Evolutionary conservation across 331 rosid genomes (phyloP), one percentile per base, ranked within the genome.

Genomic region (Cydonia oblonga): DNA sequence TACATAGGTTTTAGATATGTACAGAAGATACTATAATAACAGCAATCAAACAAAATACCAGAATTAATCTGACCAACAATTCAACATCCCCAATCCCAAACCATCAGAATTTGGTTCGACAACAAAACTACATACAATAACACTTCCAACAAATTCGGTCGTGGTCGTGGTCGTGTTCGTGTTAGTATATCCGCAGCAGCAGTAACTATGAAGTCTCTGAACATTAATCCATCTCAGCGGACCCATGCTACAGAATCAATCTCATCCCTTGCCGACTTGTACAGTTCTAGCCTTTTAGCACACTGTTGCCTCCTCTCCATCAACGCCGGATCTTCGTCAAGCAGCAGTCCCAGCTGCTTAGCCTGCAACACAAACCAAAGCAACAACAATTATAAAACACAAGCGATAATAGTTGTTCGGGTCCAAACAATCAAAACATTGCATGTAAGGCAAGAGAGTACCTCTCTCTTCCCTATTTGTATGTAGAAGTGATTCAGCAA

Each of bases 201-300:
- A 24, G 69, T 29, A 44, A 76, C 19, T 40, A 44, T 42, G 19
- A 62, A 16, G 53, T 66, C 49, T 19, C 64, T 14, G 10, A n/a
- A 22, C n/a, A 59, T 7, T 29, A 44, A 23, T 46, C 9, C 54
- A 16, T 67, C 80, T 93, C 82, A 89, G 67, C 90, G 92, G 5
- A 67, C 81, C 97, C 96, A 93, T 7, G 96, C 80, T 56, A 93
- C 97, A 28, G 98, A 89, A 81, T 93, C 98, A 19, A 93, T 78
- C 79, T 93, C 98, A 65, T 93, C 98, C 73, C 97, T 88, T 14
- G 98, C 98, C 18, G 97, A 84, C 74, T 93, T 93, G 76, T 93
- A 93, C 44, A 93, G 78, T 69, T 89, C 97, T 23, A 93, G 98
- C 79, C 97, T 88, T 76, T 91, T 86, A 3, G 88, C 88, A 81